These are phyloP conservation scores for Dendrobium catenatum DNA, from an alignment of 106 monocot genomes.

Conservation along the genomic window DNA sequence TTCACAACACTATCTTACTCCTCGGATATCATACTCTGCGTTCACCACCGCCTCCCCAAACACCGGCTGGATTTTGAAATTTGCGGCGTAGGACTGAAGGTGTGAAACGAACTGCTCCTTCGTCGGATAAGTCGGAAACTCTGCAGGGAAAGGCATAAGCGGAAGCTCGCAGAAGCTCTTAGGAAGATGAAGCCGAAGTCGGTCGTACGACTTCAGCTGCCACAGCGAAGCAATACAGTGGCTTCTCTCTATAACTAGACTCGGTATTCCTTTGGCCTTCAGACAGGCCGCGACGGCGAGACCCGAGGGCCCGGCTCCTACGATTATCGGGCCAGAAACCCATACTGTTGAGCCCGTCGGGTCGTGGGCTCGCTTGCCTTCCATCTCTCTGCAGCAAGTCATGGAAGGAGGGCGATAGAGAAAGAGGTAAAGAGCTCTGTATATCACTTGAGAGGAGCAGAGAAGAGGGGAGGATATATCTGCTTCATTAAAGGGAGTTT, in stretches of 20 bases:
- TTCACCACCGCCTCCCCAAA: slow-evolving; percentile 18
- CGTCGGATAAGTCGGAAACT: slow-evolving; percentile 15
- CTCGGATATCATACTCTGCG: slow-evolving; percentile 19
- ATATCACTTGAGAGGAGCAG: no score
- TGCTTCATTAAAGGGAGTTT: no score
- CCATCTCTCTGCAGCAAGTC: slow-evolving; percentile 6
- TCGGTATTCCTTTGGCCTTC: slow-evolving; percentile 13
- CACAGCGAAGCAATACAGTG: slow-evolving; percentile 27
- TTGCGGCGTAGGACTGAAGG: slow-evolving; percentile 16
- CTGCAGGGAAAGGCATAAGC: slow-evolving; percentile 14
- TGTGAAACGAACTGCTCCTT: slow-evolving; percentile 27
- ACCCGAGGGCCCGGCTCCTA: slow-evolving; percentile 28
- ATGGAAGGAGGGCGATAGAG: background rate
- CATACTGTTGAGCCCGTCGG: background rate
- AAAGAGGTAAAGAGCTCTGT: background rate
- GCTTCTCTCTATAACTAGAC: slow-evolving; percentile 20
- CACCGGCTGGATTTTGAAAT: slow-evolving; percentile 17
- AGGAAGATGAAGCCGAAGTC: slow-evolving; percentile 28
- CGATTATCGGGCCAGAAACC: slow-evolving; percentile 15
- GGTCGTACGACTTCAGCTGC: slow-evolving; percentile 27
- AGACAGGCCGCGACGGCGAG: slow-evolving; percentile 31
- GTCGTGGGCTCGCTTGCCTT: slow-evolving; percentile 6
- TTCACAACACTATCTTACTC: background rate
- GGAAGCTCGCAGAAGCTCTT: slow-evolving; percentile 34
- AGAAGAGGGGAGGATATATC: no score